Percentiles rank a stretch among this genome's conserved stretches.
Evolutionary conservation across 768 basidiomycete species (phyloP).

Genomic region (Dacryopinax primogenitus): DNA sequence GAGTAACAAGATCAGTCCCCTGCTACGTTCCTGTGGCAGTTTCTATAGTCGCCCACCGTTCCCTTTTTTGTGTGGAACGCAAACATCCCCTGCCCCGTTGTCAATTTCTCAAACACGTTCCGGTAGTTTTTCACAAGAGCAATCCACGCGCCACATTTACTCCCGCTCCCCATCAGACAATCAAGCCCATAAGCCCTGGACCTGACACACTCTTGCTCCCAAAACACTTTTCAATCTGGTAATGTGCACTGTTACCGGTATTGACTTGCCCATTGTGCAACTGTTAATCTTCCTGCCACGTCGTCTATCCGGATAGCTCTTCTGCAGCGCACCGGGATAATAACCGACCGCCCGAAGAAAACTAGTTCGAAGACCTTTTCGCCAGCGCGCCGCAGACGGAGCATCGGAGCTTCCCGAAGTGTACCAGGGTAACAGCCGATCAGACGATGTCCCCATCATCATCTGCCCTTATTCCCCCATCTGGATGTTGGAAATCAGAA

Average conservation of each 20-base stretch:
- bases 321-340: background rate
- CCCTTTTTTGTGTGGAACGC: background rate
- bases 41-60: background rate
- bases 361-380: background rate
- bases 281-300: background rate
- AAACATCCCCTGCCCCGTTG: background rate
- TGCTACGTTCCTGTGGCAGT: background rate
- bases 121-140: background rate
- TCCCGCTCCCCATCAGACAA: slow-evolving; percentile 7
- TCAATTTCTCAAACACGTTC: slow-evolving; percentile 9
- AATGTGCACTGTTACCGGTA: background rate
- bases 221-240: background rate
- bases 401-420: background rate
- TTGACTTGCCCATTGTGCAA: background rate
- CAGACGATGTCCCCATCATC: background rate
- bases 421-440: slow-evolving; percentile 5
- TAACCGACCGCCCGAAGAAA: background rate
- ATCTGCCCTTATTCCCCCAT: background rate
- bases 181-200: background rate
- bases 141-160: slow-evolving; percentile 1
- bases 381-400: background rate
- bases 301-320: background rate
- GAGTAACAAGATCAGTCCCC: background rate
- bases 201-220: background rate
- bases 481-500: background rate